Conservation (phyloP, 1,139 yeast genomes). For the Pichia sp. region DNA sequence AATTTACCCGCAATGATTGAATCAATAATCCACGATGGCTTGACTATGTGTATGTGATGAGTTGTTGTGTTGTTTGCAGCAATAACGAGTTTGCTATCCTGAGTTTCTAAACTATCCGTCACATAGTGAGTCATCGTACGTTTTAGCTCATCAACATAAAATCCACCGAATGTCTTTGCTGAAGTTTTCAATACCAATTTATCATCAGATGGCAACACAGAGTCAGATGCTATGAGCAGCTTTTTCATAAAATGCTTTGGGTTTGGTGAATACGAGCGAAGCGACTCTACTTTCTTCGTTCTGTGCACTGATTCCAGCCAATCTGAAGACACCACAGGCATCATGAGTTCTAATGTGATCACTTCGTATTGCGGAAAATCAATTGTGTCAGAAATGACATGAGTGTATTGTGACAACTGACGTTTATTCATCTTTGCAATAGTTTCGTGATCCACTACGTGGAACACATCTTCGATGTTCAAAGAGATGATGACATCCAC, state of each 20-base stretch:
- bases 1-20: constrained; percentile 33
- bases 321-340: constrained; percentile 58
- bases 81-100: constrained; percentile 30
- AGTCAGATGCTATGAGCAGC: constrained; percentile 48
- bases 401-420: constrained; percentile 31
- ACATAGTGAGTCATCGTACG: constrained; percentile 73
- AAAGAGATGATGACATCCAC: constrained; percentile 1
- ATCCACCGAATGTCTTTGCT: constrained; percentile 70
- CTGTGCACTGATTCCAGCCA: constrained; percentile 54
- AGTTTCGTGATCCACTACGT: constrained; percentile 10
- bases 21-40: constrained; percentile 72
- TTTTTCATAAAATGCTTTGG: constrained; percentile 56
- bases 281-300: constrained; percentile 38
- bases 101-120: constrained; percentile 47
- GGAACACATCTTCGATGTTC: constrained; percentile 3
- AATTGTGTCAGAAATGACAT: constrained; percentile 46
- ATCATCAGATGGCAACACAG: constrained; percentile 52
- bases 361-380: constrained; percentile 48
- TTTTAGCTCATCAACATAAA: constrained; percentile 53
- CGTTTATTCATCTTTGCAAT: constrained; percentile 12
- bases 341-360: constrained; percentile 41
- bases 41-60: constrained; percentile 50
- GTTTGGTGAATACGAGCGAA: constrained; percentile 57
- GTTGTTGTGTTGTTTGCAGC: constrained; percentile 27
- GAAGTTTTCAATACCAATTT: constrained; percentile 41